These are phyloP conservation scores for Astrothelium macrocarpum DNA, from an alignment of 495 filamentous ascomycete genomes.

Conservation along the genomic window DNA sequence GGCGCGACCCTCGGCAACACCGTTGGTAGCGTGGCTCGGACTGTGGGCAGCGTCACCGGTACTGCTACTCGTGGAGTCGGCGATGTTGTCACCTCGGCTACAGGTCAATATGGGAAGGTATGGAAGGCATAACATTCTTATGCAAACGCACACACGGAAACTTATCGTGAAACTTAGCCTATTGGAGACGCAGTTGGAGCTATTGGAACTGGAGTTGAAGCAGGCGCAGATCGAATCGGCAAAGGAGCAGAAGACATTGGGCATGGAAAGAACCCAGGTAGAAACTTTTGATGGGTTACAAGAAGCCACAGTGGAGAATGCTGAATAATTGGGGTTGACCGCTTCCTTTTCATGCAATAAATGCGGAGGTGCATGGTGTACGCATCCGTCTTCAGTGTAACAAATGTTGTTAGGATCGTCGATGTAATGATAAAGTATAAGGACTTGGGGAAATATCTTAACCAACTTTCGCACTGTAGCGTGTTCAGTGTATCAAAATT, in stretches of 20 bases:
- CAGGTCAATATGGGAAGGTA: background rate
- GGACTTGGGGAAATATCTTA: no score
- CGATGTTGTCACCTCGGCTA: background rate
- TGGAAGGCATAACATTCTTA: background rate
- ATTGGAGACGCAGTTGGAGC: background rate
- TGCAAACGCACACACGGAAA: background rate
- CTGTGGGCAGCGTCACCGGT: background rate
- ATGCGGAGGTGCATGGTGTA: no score
- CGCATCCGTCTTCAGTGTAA: no score
- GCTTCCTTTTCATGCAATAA: no score
- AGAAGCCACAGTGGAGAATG: no score
- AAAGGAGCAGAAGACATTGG: slow-evolving; percentile 3
- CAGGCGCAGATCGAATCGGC: background rate
- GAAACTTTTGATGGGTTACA: background rate
- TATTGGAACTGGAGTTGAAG: slow-evolving; percentile 4
- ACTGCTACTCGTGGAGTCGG: background rate
- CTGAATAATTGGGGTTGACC: no score
- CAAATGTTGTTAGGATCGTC: no score
- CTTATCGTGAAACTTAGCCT: background rate
- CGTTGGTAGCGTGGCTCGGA: background rate
- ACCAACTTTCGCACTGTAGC: no score
- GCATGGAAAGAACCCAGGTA: background rate
- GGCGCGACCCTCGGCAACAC: background rate
- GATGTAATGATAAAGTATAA: no score
- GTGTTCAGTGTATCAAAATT: no score